Base-by-base conservation (phyloP, 495 filamentous ascomycete genomes). In the Filosporella fistucella region DNA sequence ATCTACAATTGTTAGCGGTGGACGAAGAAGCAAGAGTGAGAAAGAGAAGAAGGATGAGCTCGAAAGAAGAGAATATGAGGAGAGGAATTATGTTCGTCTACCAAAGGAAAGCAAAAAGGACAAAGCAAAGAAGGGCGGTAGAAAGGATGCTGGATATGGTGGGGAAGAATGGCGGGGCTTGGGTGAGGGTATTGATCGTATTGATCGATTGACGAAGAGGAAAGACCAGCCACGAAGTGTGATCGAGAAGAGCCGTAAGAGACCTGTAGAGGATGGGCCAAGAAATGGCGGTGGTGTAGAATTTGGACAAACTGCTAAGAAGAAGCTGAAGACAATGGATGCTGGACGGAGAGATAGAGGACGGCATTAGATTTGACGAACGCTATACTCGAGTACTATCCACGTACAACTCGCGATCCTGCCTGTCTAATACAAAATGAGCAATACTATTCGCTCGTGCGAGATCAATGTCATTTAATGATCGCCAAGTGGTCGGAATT, bases 91-190 rank as follows among this genome's bases (percentile, higher is more conserved):
- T 58, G 78, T 89, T 17, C 77, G 91, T 43, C 70, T 96, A 58
- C 88, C 88, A 14, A 82, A 81, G 62, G 76, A 84, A 58, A 85
- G 81, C 63, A 91, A 90, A 75, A 88, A 88, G 70, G 85, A 91
- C 17, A 61, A 68, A 28, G 68, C 70, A 11, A 76, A 80, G 52
- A 69, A 68, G 29, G 64, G 64, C 17, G 45, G 51, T 29, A 13
- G 66, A 64, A 49, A 72, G 70, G 76, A 74, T 55, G 71, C 69
- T 22, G 69, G 71, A 44, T 93, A 82, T 66, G 89, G 87, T 39
- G 89, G 89, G 16, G 90, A 94, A 60, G 89, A 94, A 53, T 91
- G 88, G 84, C 75, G 77, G 34, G 80, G 81, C 3, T 76, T 95
- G 12, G 85, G 81, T 23, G 81, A 85, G 54, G 89, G 88, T 29